Conservation (phyloP, 2,329 filamentous ascomycete genomes). For the Nannizziopsis arthrosporioides region DNA sequence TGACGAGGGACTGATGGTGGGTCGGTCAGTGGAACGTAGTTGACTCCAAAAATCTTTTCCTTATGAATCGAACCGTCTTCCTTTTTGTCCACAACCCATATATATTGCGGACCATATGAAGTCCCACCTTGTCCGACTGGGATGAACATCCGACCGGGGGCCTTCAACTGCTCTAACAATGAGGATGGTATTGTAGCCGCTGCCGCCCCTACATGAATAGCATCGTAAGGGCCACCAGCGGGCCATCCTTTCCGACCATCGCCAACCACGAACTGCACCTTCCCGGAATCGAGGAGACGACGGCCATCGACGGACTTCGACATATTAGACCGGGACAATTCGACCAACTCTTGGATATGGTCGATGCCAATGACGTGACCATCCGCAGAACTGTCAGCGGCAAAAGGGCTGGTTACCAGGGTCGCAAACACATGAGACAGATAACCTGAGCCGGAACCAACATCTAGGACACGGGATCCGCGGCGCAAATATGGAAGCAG, state of each 20-base stretch:
- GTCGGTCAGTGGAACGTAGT: slow-evolving; percentile 55
- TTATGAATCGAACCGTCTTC: slow-evolving; percentile 45
- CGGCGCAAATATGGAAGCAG: slow-evolving; percentile 48
- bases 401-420: slow-evolving; percentile 41
- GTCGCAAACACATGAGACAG: slow-evolving; percentile 80
- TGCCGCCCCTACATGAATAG: slow-evolving; percentile 88
- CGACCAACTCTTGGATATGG: slow-evolving; percentile 54
- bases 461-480: slow-evolving; percentile 52
- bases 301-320: slow-evolving; percentile 48
- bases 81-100: slow-evolving; percentile 53
- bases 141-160: slow-evolving; percentile 64
- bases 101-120: slow-evolving; percentile 39
- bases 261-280: slow-evolving; percentile 59
- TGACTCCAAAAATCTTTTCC: slow-evolving; percentile 49
- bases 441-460: slow-evolving; percentile 69
- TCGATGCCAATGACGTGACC: slow-evolving; percentile 59
- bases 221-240: slow-evolving; percentile 60
- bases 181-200: slow-evolving; percentile 60
- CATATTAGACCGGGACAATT: slow-evolving; percentile 56
- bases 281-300: slow-evolving; percentile 49
- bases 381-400: slow-evolving; percentile 20
- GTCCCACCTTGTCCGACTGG: slow-evolving; percentile 43
- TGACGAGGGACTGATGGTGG: slow-evolving; percentile 30
- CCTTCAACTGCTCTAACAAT: slow-evolving; percentile 63
- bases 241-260: slow-evolving; percentile 61